Base-by-base conservation (phyloP, 2,329 filamentous ascomycete species). In the Cercospora beticola region DNA sequence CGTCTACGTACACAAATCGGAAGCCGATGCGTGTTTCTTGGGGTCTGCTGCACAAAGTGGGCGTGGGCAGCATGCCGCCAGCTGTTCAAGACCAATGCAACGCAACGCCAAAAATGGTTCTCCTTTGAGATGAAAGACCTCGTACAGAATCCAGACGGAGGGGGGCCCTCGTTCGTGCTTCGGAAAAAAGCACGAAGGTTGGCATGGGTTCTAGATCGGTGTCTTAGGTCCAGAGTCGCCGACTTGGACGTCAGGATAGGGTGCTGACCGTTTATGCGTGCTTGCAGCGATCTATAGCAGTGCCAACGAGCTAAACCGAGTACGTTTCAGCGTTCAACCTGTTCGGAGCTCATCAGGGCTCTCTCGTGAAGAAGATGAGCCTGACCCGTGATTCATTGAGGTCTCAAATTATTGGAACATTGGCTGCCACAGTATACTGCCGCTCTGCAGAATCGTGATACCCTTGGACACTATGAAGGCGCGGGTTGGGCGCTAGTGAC, bases 191-290 rank as follows among this genome's bases (percentile, higher is more conserved):
- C 26, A 33, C 28, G 3, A 58, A 36, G 31, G 56, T 31, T 36
- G 56, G 56, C 28, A 58, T 58, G 28, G 56, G 56, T n/a, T 31
- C 9, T n/a, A 31, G n/a, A 30, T 58, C 56, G 56, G 56, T 23
- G 28, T 31, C 56, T 36, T 18, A 26, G 28, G 28, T 58, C 56
- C 28, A 58, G 49, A 58, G 28, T 21, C 56, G 56, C 56, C 49
- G 49, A 54, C 49, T 54, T 56, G 33, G 68, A 70, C 58, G 68
- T 70, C 61, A 62, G 65, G 62, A 66, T 68, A 70, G 68, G 63
- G 68, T 70, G 68, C 66, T 70, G 59, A 68, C 62, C 49, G 67
- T 68, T 68, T 40, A 65, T 54, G 49, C 49, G 62, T 64, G 63
- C 46, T 40, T 64, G 49, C 54, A 56, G 62, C 62, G 60, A 30